Conservation (phyloP, 2,329 filamentous ascomycete species). For the Botrytis hyacinthi region DNA sequence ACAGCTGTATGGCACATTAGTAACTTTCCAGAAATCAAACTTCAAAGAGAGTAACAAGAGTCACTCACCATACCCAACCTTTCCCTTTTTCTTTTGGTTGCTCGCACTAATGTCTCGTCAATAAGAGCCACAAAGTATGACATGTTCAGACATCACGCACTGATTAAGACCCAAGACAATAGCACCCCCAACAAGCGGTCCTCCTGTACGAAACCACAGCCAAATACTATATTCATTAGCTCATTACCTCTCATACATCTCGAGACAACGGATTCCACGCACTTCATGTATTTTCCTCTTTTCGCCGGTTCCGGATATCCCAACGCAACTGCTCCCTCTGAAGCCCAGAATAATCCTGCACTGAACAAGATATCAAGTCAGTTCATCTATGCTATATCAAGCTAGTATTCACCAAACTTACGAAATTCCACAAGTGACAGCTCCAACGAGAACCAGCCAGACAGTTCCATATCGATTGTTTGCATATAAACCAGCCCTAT, state of each 20-base stretch:
- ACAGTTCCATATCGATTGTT: slow-evolving; percentile 43
- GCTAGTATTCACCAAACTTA: not conserved
- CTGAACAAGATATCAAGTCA: slow-evolving; percentile 22
- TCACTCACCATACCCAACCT: slow-evolving; percentile 39
- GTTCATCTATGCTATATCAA: not conserved
- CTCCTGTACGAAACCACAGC: slow-evolving; percentile 44
- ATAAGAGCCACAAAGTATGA: slow-evolving; percentile 31
- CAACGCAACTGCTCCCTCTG: slow-evolving; percentile 43
- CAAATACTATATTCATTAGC: slow-evolving; percentile 35
- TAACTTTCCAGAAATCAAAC: slow-evolving; percentile 29
- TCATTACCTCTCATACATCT: not conserved
- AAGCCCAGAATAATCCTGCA: slow-evolving; percentile 44
- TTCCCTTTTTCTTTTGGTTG: slow-evolving; percentile 28
- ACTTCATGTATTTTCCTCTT: slow-evolving; percentile 27
- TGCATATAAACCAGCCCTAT: slow-evolving; percentile 40
- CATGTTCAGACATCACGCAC: not conserved
- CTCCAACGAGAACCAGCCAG: slow-evolving; percentile 44
- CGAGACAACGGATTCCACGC: not conserved
- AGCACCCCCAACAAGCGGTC: slow-evolving; percentile 47
- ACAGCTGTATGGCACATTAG: slow-evolving; percentile 33
- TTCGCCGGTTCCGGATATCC: slow-evolving; percentile 41
- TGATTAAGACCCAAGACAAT: slow-evolving; percentile 48
- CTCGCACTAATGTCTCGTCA: not conserved
- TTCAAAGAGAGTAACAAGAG: not conserved
- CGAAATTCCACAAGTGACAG: slow-evolving; percentile 41